Evolutionary conservation across 2,329 filamentous ascomycete genomes (phyloP).

Genomic region (Ilyonectria sp.): DNA sequence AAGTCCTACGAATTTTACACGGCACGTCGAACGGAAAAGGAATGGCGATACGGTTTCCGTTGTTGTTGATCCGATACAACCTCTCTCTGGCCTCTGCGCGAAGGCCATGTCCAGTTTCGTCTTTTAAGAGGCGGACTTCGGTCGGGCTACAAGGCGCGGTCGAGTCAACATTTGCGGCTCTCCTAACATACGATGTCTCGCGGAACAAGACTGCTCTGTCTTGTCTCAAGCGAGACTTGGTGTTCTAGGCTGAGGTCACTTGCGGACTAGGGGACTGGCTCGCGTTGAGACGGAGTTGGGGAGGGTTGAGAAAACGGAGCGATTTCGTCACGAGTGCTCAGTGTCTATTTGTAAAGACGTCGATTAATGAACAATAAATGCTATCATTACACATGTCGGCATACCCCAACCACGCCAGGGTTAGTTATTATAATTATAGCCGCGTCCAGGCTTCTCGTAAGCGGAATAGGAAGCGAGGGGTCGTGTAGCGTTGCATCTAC

Average conservation of each 20-base stretch:
- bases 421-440: slow-evolving; percentile 44
- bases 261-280: background rate
- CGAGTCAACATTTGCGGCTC: slow-evolving; percentile 6
- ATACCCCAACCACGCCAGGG: slow-evolving; percentile 32
- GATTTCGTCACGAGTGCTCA: slow-evolving; percentile 33
- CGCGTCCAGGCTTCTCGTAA: slow-evolving; percentile 37
- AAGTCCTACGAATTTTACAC: slow-evolving; percentile 26
- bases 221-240: background rate
- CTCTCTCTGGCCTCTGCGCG: background rate
- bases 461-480: background rate
- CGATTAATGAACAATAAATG: slow-evolving; percentile 51
- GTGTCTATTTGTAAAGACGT: slow-evolving; percentile 40
- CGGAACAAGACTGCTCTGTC: background rate
- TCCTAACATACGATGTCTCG: background rate
- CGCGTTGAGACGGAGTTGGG: slow-evolving; percentile 9
- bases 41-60: slow-evolving; percentile 13
- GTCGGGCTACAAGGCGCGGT: slow-evolving; percentile 9
- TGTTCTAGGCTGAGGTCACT: background rate
- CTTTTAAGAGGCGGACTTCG: background rate
- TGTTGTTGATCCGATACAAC: slow-evolving; percentile 6
- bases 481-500: background rate
- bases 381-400: slow-evolving; percentile 51
- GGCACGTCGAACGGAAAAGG: slow-evolving; percentile 18
- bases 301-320: slow-evolving; percentile 25
- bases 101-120: background rate